A percentile compares a stretch with the other conserved stretches of the same genome.
Conservation (phyloP, 495 filamentous ascomycete genomes). For the Halenospora varia region DNA sequence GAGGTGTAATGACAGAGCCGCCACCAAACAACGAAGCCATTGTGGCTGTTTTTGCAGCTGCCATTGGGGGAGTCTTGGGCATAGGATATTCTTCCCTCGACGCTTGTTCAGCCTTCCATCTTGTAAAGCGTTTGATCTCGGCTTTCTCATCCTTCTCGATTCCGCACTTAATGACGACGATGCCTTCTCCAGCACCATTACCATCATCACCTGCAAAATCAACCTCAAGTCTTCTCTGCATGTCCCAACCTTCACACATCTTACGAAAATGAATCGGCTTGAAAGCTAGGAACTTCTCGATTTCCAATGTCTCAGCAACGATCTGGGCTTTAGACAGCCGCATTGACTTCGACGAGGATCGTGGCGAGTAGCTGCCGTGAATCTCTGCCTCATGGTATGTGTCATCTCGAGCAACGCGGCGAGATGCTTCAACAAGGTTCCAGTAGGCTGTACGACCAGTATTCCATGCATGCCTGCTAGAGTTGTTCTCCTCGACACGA, state of each 20-base stretch:
- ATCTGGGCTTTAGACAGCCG: constrained; percentile 66
- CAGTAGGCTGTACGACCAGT: constrained; percentile 74
- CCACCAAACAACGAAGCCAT: constrained; percentile 39
- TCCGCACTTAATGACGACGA: constrained; percentile 72
- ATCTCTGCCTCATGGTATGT: constrained; percentile 55
- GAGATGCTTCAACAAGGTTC: constrained; percentile 72
- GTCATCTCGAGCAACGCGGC: constrained; percentile 66
- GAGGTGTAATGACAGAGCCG: constrained; percentile 14
- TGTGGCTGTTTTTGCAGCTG: constrained; percentile 18
- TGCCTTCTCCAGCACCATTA: constrained; percentile 63
- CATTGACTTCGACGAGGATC: constrained; percentile 66
- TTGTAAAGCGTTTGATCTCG: constrained; percentile 27
- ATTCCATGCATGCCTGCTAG: constrained; percentile 61
- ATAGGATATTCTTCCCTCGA: constrained; percentile 22
- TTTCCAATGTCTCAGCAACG: constrained; percentile 70
- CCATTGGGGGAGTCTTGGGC: constrained; percentile 24
- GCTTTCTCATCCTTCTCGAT: constrained; percentile 43
- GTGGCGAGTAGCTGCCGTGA: constrained; percentile 65
- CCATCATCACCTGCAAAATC: constrained; percentile 85
- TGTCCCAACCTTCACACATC: constrained; percentile 84
- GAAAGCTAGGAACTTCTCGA: constrained; percentile 69
- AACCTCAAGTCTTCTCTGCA: constrained; percentile 79
- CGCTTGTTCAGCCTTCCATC: constrained; percentile 24
- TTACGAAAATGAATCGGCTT: constrained; percentile 77
- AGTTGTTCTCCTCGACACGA: constrained; percentile 44